Conservation (phyloP, 139 green algal species). For the Tetratostichococcus sp. region DNA sequence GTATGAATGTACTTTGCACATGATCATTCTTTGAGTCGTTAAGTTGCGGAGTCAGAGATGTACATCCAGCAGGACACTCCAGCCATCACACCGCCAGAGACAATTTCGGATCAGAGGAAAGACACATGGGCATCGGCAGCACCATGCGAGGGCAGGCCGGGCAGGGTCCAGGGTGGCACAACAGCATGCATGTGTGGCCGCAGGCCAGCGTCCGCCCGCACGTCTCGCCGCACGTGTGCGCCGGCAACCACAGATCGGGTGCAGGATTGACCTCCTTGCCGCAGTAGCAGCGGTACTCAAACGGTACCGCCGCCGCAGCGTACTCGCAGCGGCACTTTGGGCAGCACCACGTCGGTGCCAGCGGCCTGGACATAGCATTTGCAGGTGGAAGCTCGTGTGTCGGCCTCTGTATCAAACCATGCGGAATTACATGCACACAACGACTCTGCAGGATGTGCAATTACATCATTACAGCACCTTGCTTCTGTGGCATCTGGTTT, state of each 20-base stretch:
- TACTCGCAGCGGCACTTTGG: constrained; percentile 74
- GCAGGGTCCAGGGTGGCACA: constrained; percentile 79
- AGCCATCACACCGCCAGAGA: too few species aligned
- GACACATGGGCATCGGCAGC: too few species aligned
- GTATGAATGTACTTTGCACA: too few species aligned
- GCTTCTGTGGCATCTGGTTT: constrained; percentile 5
- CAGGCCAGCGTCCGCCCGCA: constrained; percentile 52
- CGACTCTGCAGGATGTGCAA: too few species aligned
- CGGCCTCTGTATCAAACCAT: too few species aligned
- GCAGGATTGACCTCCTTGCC: constrained; percentile 46
- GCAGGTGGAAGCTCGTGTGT: too few species aligned
- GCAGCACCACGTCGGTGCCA: constrained; percentile 57
- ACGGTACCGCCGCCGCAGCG: constrained; percentile 28
- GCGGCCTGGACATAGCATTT: constrained; percentile 9
- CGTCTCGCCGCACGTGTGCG: constrained; percentile 66
- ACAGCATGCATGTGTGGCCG: constrained; percentile 65
- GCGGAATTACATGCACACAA: too few species aligned
- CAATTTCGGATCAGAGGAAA: too few species aligned
- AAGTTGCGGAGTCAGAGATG: too few species aligned
- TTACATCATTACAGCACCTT: too few species aligned
- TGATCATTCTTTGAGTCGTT: too few species aligned
- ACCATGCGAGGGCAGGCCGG: constrained; percentile 65
- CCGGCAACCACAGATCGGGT: constrained; percentile 54
- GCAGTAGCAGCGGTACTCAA: constrained; percentile 70
- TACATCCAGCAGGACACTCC: too few species aligned